Evolutionary conservation across 1,139 yeast genomes (phyloP), one percentile per base, ranked within the genome.

Genomic region (Yamadazyma kanchanaburiensis): DNA sequence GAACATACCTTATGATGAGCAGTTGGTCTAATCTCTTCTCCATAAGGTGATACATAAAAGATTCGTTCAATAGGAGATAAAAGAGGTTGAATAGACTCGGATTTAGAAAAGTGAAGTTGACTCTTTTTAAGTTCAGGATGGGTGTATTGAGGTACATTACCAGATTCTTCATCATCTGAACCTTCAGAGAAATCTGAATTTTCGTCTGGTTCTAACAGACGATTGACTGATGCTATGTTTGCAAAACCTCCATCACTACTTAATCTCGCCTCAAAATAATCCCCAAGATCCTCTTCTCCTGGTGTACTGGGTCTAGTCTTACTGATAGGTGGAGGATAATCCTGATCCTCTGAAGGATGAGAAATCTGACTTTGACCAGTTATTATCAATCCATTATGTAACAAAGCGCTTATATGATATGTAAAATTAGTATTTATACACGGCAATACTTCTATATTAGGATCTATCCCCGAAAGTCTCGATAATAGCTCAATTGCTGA

Each of bases 281-380:
- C 37, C 15, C 6, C 9, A 6, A 6, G 16, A 4, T 13, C 15
- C 21, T 8, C 31, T 3, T n/a, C 24, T 11, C 22, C 31, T 1
- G 71, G 70, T 1, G 66, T 55, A 5, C 63, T 51, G 0, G 71
- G 72, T 11, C 69, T 38, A 1, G 72, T 62, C 22, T 42, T 53
- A 24, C 49, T 45, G 10, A 64, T 61, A 1, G 68, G 66, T 3
- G 69, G 68, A 4, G 70, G 66, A 34, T 61, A 60, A 23, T 45
- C 46, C 31, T 33, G 31, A 32, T 38, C 40, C 15, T 48, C 51
- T 7, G 70, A 61, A 2, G 96, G 96, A 55, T 89, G 97, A 0
- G 96, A 87, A 6, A 89, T 89, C 48, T 88, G 95, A 3, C 94
- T 82, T 53, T 89, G 97, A n/a, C 97, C 97, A 0, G 94, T 83